Base-by-base conservation (phyloP, 1,139 yeast species). In the Arxiozyma bovina region DNA sequence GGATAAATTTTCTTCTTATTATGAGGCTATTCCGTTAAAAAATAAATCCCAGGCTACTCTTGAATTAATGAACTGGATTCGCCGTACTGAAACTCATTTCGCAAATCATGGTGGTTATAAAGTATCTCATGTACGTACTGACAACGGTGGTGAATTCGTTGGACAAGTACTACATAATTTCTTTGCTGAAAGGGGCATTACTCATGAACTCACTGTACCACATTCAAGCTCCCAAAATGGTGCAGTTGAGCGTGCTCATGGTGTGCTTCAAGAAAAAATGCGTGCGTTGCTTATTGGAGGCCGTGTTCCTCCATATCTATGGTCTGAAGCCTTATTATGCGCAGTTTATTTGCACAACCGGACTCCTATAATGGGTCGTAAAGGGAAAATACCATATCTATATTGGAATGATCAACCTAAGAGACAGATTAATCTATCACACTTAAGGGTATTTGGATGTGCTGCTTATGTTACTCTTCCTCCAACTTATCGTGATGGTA, bases 161-260 rank as follows among this genome's bases (percentile, higher is more conserved):
- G 53, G 44, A 30, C 6, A 25, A 11, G 15, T 17, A 0, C 45
- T 58, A 8, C 45, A 45, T 30, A 43, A 48, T 1, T 57, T 45
- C 22, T 48, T 47, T 21, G 18, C 11, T 9, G 8, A 11, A 2
- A 30, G 42, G 15, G 58, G 59, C 2, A 55, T 56, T 25, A 15
- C 17, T n/a, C 58, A 58, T 50, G 53, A 58, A 53, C 34, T 56
- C 1, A 58, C 59, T 12, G 54, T 55, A 7, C 55, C 59, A 1
- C 45, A 57, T 41, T 9, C 12, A 9, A 53, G 56, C 48, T 56
- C 20, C 34, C 58, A 55, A 50, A 58, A 58, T 23, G 58, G 58
- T 20, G 54, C 47, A 20, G 58, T 50, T 18, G 58, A 55, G 25
- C 44, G 57, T 2, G 56, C 58, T 5, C 56, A 55, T 45, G 48